phyloP scores from a whole-genome alignment of 2,329 filamentous ascomycete species.

The Hypoxylon sp. region DNA sequence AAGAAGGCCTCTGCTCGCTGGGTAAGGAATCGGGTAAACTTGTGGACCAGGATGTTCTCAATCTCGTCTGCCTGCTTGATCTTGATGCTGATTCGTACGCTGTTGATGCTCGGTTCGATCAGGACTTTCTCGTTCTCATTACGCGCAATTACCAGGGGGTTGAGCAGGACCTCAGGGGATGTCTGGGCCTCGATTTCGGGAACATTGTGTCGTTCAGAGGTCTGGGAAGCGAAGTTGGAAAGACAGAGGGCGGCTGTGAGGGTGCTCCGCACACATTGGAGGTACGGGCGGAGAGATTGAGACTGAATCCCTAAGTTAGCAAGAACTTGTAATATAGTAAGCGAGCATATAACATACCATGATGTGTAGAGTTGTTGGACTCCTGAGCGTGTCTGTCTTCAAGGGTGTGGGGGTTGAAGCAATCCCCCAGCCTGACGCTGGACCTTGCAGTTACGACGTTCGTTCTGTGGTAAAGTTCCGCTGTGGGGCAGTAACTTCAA shows the following conservation, averaged over 20 bases:
- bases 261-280: constrained; percentile 94
- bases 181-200: constrained; percentile 95
- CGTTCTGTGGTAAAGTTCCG: constrained; percentile 12
- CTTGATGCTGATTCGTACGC: constrained; percentile 95
- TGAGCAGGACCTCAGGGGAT: constrained; percentile 93
- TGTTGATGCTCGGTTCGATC: constrained; percentile 97
- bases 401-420: constrained; percentile 42
- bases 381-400: constrained; percentile 27
- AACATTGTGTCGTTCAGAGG: constrained; percentile 96
- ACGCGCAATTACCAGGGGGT: constrained; percentile 88
- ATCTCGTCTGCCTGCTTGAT: constrained; percentile 99
- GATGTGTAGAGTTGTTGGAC: constrained; percentile 20
- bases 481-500: constrained; percentile 45
- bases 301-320: constrained; percentile 70
- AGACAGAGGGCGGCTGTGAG: constrained; percentile 93
- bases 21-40: constrained; percentile 96
- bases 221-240: constrained; percentile 98
- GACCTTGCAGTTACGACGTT: constrained; percentile 30
- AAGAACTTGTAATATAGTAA: constrained; percentile 1
- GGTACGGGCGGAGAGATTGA: constrained; percentile 96
- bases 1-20: constrained; percentile 98
- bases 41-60: constrained; percentile 97
- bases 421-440: constrained; percentile 41
- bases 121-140: constrained; percentile 98
- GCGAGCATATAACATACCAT: constrained; percentile 45